Conservation (phyloP, 371 early-diverging fungal genomes). For the Mucor saturninus region DNA sequence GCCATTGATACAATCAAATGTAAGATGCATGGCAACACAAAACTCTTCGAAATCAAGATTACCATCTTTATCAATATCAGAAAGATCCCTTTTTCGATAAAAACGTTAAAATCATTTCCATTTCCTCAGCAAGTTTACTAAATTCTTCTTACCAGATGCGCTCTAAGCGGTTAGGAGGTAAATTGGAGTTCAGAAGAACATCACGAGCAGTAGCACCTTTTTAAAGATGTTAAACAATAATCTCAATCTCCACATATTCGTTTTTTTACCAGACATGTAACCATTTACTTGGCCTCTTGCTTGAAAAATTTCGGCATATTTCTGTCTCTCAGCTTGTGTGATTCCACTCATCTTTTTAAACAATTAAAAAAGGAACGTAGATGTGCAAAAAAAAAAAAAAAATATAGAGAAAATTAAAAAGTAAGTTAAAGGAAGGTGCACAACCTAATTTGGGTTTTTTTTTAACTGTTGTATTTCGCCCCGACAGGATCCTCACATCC, state of each 20-base stretch:
- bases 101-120: neutral
- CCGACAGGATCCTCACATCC: too few relatives aligned
- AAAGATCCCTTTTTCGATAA: conserved; percentile 67
- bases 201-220: conserved; percentile 68
- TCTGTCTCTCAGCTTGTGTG: conserved; percentile 56
- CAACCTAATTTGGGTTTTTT: too few relatives aligned
- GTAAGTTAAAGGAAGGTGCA: neutral
- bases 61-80: conserved; percentile 91
- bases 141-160: conserved; percentile 66
- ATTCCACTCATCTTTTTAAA: conserved; percentile 41
- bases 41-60: conserved; percentile 89
- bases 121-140: too few relatives aligned
- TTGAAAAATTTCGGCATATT: conserved; percentile 70
- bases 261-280: conserved; percentile 65
- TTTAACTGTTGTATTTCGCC: too few relatives aligned
- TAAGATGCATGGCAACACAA: conserved; percentile 82
- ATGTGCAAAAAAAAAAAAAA: neutral
- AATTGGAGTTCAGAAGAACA: conserved; percentile 73
- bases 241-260: neutral
- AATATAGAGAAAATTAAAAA: neutral
- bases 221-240: neutral
- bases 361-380: conserved; percentile 1
- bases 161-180: conserved; percentile 70
- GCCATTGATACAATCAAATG: conserved; percentile 69
- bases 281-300: conserved; percentile 71